Evolutionary conservation across 2,329 filamentous ascomycete species (phyloP).

Genomic region (Aspergillus pseudonomiae): DNA sequence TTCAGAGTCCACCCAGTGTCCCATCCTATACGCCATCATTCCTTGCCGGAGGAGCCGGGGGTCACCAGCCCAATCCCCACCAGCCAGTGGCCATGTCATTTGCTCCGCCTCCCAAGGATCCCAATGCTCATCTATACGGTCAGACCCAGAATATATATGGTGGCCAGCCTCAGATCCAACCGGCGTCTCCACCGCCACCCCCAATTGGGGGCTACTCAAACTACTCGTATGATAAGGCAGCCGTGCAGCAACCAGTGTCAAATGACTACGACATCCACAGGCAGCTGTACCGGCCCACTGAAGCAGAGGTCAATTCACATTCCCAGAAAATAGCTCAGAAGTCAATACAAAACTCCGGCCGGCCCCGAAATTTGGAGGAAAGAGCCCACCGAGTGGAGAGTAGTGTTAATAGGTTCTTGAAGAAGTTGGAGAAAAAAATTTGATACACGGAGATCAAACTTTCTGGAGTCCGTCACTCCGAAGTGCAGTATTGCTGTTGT

Average conservation of each 20-base stretch:
- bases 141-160: conserved; percentile 33
- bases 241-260: conserved; percentile 20
- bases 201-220: conserved; percentile 44
- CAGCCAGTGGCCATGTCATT: conserved; percentile 33
- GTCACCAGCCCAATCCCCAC: conserved; percentile 14
- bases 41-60: conserved; percentile 17
- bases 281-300: conserved; percentile 51
- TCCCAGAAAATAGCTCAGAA: conserved; percentile 40
- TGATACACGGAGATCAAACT: conserved; percentile 10
- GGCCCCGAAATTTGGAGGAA: conserved; percentile 43
- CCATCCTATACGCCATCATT: conserved; percentile 35
- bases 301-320: conserved; percentile 42
- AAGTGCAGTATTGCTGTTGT: not conserved
- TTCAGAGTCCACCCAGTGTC: conserved; percentile 29
- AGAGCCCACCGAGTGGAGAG: conserved; percentile 44
- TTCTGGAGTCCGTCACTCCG: not conserved
- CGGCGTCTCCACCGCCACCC: conserved; percentile 21
- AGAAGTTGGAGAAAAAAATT: conserved; percentile 49
- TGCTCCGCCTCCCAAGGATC: conserved; percentile 36
- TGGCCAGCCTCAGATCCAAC: conserved; percentile 19
- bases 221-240: conserved; percentile 45
- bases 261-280: conserved; percentile 49
- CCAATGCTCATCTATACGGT: conserved; percentile 40
- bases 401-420: conserved; percentile 48
- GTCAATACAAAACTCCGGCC: conserved; percentile 35